These are phyloP conservation scores for Ceriops zippeliana DNA, from an alignment of 345 rosid species.

Conservation along the genomic window DNA sequence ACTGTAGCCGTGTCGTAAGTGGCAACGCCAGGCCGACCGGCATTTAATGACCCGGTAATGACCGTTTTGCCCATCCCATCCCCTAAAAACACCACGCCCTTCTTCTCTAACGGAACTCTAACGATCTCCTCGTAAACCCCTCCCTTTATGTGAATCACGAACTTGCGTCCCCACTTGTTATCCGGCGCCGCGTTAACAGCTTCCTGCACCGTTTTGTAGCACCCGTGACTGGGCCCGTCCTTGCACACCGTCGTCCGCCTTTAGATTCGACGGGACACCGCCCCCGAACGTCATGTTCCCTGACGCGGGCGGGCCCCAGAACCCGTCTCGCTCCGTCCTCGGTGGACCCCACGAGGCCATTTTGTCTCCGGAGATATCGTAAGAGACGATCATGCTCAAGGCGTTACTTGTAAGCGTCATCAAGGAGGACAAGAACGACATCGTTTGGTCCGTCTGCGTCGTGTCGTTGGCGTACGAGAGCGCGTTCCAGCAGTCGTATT, in stretches of 20 bases:
- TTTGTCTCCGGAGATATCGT: conserved; percentile 50
- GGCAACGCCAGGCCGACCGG: conserved; percentile 55
- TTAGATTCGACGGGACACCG: conserved; percentile 43
- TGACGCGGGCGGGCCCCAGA: conserved; percentile 15
- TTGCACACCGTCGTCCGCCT: conserved; percentile 65
- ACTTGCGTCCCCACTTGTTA: conserved; percentile 27
- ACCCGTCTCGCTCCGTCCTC: conserved; percentile 73
- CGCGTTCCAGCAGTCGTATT: conserved; percentile 71
- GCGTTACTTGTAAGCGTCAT: conserved; percentile 61
- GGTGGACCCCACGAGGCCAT: conserved; percentile 55
- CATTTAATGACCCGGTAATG: conserved; percentile 58
- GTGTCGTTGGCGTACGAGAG: conserved; percentile 74
- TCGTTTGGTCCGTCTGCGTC: conserved; percentile 39
- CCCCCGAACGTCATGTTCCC: conserved; percentile 19
- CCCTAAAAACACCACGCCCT: conserved; percentile 71
- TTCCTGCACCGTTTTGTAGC: conserved; percentile 64
- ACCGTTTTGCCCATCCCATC: conserved; percentile 90
- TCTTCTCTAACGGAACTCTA: conserved; percentile 71
- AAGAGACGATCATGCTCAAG: conserved; percentile 59
- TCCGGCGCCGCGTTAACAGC: conserved; percentile 83
- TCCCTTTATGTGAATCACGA: conserved; percentile 55
- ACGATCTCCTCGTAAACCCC: conserved; percentile 78
- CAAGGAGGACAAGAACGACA: conserved; percentile 55
- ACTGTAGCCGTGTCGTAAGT: conserved; percentile 80
- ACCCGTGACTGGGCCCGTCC: conserved; percentile 25